Evolutionary conservation across 78 protist genomes (phyloP), one percentile per base, ranked within the genome.

Genomic region (Dictyostelium brefeldianum): DNA sequence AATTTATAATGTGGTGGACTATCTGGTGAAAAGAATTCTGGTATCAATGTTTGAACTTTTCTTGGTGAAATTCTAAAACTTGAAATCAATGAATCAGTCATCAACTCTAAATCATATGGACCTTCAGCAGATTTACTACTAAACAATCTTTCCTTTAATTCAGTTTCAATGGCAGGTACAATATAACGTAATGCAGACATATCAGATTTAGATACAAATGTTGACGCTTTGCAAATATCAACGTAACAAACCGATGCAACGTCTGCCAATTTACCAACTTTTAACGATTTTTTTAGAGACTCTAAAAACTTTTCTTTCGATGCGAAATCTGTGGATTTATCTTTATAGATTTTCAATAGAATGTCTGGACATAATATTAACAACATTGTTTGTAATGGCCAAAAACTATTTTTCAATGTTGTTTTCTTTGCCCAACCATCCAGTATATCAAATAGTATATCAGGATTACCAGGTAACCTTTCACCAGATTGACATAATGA

Each of bases 171-270:
- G 54, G 65, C 79, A 8, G 97, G 95, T 1, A 95, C 95, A 12
- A 91, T 80, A 79, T 81, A 83, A 67, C 95, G 94, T 7, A 95
- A 80, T 27, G 89, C 92, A 0, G 97, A 90, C 65, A 74, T 59
- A 85, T 90, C 95, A 1, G 70, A 70, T 89, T 95, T 91, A 5
- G 77, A 67, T 8, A 95, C 95, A 31, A 84, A 95, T 25, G 97
- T 95, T 1, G 97, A 67, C 1, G 97, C 97, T 48, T 91, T 94
- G 36, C 96, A 94, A 18, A 94, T 90, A 27, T 94, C 96, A 12
- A 94, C 94, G 36, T 82, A 89, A 50, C 94, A 82, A 20, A 81
- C 41, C 0, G 97, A 94, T 1, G 92, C 95, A 25, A 83, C 89
- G 36, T 89, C 94, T 11, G 91, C 79, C 31, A 78, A 14, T 51